A percentile compares a stretch with the other conserved stretches of the same genome.
Conservation (phyloP, 106 monocot genomes). For the Platanthera guangdongensis region DNA sequence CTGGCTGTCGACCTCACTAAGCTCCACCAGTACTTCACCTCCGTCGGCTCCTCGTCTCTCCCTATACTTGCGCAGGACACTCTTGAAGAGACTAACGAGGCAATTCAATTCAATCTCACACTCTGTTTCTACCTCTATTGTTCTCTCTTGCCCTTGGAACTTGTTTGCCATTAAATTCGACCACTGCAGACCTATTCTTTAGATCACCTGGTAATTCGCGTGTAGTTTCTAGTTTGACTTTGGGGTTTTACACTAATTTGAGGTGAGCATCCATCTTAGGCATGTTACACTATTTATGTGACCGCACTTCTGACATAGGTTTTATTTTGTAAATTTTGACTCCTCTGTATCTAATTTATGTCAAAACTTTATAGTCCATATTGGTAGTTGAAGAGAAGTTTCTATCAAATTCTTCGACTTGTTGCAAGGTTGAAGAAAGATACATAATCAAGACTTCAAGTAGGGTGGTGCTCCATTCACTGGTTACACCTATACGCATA, state of each 20-base stretch:
- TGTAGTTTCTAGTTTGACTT: not conserved
- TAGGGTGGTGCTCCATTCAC: too few relatives aligned
- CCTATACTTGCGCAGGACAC: slow-evolving; percentile 9
- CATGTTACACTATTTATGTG: not conserved
- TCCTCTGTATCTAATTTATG: too few relatives aligned
- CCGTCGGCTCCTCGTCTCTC: slow-evolving; percentile 3
- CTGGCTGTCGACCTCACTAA: slow-evolving; percentile 81
- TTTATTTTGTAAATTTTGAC: too few relatives aligned
- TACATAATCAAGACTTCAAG: too few relatives aligned
- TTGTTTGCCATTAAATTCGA: not conserved
- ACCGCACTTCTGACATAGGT: too few relatives aligned
- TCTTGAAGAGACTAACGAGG: slow-evolving; percentile 51
- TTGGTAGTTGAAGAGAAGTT: too few relatives aligned
- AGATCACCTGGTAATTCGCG: not conserved
- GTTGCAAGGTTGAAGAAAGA: too few relatives aligned
- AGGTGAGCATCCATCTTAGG: not conserved
- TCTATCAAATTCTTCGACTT: too few relatives aligned
- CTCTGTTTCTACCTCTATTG: not conserved
- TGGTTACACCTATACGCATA: too few relatives aligned
- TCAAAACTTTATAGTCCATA: too few relatives aligned
- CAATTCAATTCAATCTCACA: not conserved
- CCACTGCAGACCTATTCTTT: not conserved
- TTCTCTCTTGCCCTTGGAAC: not conserved
- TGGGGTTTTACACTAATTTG: not conserved
- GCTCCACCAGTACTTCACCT: slow-evolving; percentile 40